Conservation (phyloP, 495 filamentous ascomycete genomes). For the Staphylotrichum longicolle region DNA sequence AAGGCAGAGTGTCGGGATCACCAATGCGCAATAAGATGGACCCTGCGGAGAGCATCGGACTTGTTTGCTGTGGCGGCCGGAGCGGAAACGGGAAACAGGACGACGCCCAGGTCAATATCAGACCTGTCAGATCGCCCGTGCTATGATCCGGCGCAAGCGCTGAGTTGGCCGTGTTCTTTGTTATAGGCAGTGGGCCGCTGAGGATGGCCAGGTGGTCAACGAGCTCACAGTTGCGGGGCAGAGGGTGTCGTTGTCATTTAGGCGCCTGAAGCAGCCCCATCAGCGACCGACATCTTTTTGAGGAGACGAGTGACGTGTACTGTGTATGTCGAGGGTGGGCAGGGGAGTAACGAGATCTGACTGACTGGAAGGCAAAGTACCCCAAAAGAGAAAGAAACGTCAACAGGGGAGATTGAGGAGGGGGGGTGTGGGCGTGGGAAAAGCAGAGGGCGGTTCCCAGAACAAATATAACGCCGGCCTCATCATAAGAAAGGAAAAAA, state of each 20-base stretch:
- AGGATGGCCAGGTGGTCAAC: neutral
- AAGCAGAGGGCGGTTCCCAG: constrained; percentile 20
- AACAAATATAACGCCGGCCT: constrained; percentile 22
- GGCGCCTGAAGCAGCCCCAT: constrained; percentile 32
- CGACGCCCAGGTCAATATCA: constrained; percentile 15
- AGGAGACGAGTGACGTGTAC: constrained; percentile 30
- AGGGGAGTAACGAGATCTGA: constrained; percentile 10
- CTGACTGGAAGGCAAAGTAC: constrained; percentile 1
- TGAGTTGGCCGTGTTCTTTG: constrained; percentile 6
- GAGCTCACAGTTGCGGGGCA: constrained; percentile 5
- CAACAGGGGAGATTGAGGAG: constrained; percentile 5
- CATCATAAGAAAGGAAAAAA: constrained; percentile 6
- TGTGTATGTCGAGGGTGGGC: constrained; percentile 4
- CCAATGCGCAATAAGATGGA: constrained; percentile 11
- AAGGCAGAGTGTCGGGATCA: constrained; percentile 9
- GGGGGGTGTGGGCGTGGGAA: constrained; percentile 6
- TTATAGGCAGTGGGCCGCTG: neutral
- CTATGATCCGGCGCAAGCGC: constrained; percentile 1
- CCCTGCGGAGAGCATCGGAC: neutral
- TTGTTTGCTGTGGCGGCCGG: constrained; percentile 8
- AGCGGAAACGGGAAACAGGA: constrained; percentile 14
- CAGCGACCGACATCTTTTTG: constrained; percentile 31
- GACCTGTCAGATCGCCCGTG: constrained; percentile 19
- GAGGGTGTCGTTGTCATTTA: constrained; percentile 32
- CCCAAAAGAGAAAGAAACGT: constrained; percentile 1